phyloP scores from a whole-genome alignment of 352 stramenopile species.

The Phytophthora ohioensis region DNA sequence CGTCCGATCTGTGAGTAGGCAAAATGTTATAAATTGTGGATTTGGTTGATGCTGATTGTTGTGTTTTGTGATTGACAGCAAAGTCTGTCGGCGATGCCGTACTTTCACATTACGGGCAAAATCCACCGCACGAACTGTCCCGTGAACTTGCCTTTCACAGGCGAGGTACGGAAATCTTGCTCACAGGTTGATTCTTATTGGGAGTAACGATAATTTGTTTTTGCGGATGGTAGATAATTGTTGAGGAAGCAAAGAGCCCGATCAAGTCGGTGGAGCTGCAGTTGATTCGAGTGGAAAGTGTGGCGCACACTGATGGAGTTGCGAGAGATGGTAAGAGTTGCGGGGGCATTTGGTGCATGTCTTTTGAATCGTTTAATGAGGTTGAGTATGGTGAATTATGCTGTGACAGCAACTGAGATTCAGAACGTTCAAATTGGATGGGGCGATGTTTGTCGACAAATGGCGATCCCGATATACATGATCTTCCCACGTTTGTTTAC shows the following conservation, averaged over 20 bases:
- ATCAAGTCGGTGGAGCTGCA: constrained; percentile 93
- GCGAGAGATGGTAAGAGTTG: constrained; percentile 71
- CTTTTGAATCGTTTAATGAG: background rate
- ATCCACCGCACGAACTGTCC: constrained; percentile 92
- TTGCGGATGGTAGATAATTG: constrained; percentile 59
- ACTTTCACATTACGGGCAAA: constrained; percentile 85
- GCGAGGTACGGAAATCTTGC: constrained; percentile 60
- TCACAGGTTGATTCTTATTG: constrained; percentile 16
- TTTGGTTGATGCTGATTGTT: constrained; percentile 13
- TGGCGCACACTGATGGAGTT: constrained; percentile 79
- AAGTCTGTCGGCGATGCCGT: constrained; percentile 61
- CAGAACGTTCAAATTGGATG: constrained; percentile 95
- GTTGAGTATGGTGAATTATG: background rate
- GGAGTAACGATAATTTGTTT: constrained; percentile 2
- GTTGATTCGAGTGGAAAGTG: constrained; percentile 91
- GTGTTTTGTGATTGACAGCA: constrained; percentile 44
- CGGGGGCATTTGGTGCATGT: background rate
- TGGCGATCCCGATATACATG: constrained; percentile 95
- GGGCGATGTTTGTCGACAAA: constrained; percentile 89
- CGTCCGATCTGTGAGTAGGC: constrained; percentile 51
- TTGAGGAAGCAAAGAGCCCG: constrained; percentile 75
- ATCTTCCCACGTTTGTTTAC: constrained; percentile 94
- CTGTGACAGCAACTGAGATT: constrained; percentile 89
- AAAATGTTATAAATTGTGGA: background rate
- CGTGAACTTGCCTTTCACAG: constrained; percentile 91